Evolutionary conservation across 352 stramenopile genomes (phyloP), one percentile per base, ranked within the genome.

Genomic region (Phytophthora tentaculata): DNA sequence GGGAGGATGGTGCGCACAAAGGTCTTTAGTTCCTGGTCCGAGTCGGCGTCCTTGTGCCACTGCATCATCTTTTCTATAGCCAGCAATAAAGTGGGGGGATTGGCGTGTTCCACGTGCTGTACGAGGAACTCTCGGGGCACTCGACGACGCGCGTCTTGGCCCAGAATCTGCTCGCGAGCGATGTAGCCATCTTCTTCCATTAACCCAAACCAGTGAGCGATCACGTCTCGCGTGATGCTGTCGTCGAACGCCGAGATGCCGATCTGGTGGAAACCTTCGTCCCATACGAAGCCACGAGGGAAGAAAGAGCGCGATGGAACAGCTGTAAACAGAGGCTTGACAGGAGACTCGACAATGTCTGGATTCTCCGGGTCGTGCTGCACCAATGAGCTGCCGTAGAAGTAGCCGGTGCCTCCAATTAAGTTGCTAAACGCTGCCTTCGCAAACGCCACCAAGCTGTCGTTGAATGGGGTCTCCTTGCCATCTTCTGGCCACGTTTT

Each of bases 191-290:
- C 77, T 1, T 84, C 69, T 47, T 96, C 79, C 91, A 98, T 97
- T 0, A 93, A 52, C 2, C 69, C 71, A 37, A 98, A 62, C 95
- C 95, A 98, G 64, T 97, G 89, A 0, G 77, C 74, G 17, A 98
- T 73, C 20, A 97, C 80, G 56, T 98, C 86, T 16, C 76, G 74
- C 8, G 84, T 84, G 43, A 97, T 83, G 12, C 57, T 61, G 6
- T 71, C 55, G 64, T 98, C 88, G 65, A 95, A 98, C 2, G 77
- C 59, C 3, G 64, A 72, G 41, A 98, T 79, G 3, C 96, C 76
- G 16, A 98, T 74, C 73, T 97, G 88, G 64, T 98, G 95, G 69
- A 98, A 98, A 14, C 95, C 94, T 88, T 98, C 95, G 61, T 98
- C 95, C 95, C 95, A 98, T 1, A 98, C 51, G 50, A 98, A 98